Base-by-base conservation (phyloP, 1,139 yeast species). In the Geotrichum restrictum region DNA sequence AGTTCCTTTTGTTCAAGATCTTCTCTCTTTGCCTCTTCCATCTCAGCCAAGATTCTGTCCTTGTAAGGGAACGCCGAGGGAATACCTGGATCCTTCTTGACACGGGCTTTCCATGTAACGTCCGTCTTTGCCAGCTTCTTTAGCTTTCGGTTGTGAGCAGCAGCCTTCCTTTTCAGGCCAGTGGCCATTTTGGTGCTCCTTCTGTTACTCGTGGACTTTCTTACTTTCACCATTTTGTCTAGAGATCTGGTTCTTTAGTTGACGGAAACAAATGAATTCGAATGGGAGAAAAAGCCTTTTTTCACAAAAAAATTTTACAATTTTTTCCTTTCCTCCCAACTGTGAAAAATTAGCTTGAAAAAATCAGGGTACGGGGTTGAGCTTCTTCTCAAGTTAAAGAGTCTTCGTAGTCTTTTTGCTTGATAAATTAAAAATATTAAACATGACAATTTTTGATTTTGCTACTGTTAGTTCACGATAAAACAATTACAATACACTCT, bases 31-130 rank as follows among this genome's bases (percentile, higher is more conserved):
- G 77, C 75, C 52, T 79, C 83, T 71, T 91, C 98, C 59, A 93
- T 83, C 66, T 93, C 94, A 52, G 77, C 79, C 58, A 93, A 73
- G 56, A 93, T 81, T 69, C 80, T 79, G 59, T 88, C 95, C 70
- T 91, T 93, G 74, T 89, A 91, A 37, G 98, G 98, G 78, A 89
- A 93, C 62, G 85, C 83, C 48, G 95, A 76, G 53, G 99, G 99
- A 62, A 93, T 93, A 61, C 97, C 97, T 7, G 91, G 91, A 68
- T 89, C 97, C 72, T 87, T 91, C 64, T 81, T 81, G 55, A 74
- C 72, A 67, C 84, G 82, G 34, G 96, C 86, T 69, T 81, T 88
- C 98, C 98, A 93, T 13, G 98, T 91, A 6, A 81, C 81, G 68
- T 91, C 97, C 68, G 81, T 89, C 78, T 93, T 93, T 33, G 95